A percentile compares a stretch with the other conserved stretches of the same genome.
phyloP scores from a whole-genome alignment of 1,284 basidiomycete genomes.

The Ceratorhiza oryzae-sativae region DNA sequence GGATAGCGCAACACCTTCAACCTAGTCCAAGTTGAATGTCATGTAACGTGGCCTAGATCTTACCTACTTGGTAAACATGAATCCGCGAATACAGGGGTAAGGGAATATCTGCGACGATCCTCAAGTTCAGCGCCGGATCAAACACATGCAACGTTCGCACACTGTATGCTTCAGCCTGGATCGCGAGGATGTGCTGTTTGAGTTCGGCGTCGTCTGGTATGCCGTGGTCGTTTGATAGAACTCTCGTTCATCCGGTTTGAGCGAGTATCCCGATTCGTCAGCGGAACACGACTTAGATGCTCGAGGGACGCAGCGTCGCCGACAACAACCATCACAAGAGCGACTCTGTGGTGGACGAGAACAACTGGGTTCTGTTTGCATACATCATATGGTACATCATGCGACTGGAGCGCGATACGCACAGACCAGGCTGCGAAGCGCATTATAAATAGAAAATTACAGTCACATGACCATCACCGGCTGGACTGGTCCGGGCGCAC shows the following conservation, averaged over 20 bases:
- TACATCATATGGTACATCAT: slow-evolving; percentile 8
- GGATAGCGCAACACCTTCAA: slow-evolving; percentile 55
- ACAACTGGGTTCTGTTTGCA: background rate
- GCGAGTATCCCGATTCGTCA: slow-evolving; percentile 39
- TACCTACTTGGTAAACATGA: slow-evolving; percentile 55
- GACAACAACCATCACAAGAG: slow-evolving; percentile 4
- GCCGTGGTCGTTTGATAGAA: slow-evolving; percentile 56
- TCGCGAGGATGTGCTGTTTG: slow-evolving; percentile 56
- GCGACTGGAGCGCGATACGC: slow-evolving; percentile 13
- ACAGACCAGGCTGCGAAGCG: slow-evolving; percentile 13
- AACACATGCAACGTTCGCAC: slow-evolving; percentile 47
- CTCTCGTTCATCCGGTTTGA: slow-evolving; percentile 48
- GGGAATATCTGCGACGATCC: slow-evolving; percentile 49
- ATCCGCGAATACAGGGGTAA: slow-evolving; percentile 55
- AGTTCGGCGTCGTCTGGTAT: slow-evolving; percentile 54
- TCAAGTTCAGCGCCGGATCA: slow-evolving; percentile 39
- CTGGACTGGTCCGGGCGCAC: background rate
- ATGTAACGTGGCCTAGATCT: slow-evolving; percentile 27
- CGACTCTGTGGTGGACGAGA: background rate
- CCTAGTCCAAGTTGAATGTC: slow-evolving; percentile 46
- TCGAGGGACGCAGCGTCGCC: slow-evolving; percentile 25
- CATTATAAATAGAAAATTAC: too few relatives aligned
- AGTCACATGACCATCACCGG: slow-evolving; percentile 14
- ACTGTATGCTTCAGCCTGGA: slow-evolving; percentile 58
- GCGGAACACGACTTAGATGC: background rate